Base-by-base conservation (phyloP, 1,284 basidiomycete genomes). In the Phellinidium pouzarii region DNA sequence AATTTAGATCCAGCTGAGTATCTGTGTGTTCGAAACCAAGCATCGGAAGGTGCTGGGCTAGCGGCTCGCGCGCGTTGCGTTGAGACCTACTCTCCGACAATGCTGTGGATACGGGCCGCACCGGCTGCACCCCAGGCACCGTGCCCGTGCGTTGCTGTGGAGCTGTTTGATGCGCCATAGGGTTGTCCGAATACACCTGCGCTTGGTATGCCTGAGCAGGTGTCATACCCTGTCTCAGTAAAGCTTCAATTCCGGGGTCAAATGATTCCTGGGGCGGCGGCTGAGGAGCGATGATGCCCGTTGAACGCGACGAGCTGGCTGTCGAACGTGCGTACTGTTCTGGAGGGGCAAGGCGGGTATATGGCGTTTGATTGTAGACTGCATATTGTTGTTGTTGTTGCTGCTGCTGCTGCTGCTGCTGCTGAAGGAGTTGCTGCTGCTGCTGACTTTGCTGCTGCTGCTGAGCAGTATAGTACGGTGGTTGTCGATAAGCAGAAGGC, bases 141-240 rank as follows among this genome's bases (percentile, higher is more conserved):
- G 17, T 7, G 12, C 43, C 17, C 2, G 43, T n/a, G 17, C 43
- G 23, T 34, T 34, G 31, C 19, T 12, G 53, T 59, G 61, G 54
- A 59, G 61, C 55, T 62, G 61, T 59, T 60, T 54, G 61, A 60
- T 58, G 61, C 36, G 54, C 64, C 58, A 54, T 61, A 55, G 69
- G 66, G 57, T 65, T 71, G 60, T 71, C 77, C 53, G 68, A 69
- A 61, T 83, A 82, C 38, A 87, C 74, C 64, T 88, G 84, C 4
- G 79, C 79, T 63, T 87, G 87, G 69, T 88, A 89, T 37, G 83
- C 82, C 66, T 90, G 87, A 9, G 85, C 84, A 44, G 84, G 80
- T 4, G 85, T 85, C 52, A 87, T 73, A 4, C 79, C 82, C 36
- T 74, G 69, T 50, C 68, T 71, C 26, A 74, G 71, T 44, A 74